Percentiles rank a stretch among this genome's conserved stretches.
Evolutionary conservation across 2,329 filamentous ascomycete species (phyloP).

Genomic region (Xylaria sp.): DNA sequence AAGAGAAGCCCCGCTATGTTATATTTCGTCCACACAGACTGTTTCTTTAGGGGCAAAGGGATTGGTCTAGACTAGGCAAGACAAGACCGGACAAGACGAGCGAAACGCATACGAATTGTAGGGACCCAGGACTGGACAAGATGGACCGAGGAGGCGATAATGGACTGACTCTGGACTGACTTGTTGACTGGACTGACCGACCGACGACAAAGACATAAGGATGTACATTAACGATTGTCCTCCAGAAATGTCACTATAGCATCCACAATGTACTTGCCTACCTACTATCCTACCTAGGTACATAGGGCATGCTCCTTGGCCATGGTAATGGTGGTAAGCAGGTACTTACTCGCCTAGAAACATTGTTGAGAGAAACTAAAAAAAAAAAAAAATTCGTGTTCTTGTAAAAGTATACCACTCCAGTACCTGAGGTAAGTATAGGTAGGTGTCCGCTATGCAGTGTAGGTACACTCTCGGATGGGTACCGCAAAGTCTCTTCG

Average conservation of each 20-base stretch:
- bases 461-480: not conserved
- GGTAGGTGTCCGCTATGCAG: not conserved
- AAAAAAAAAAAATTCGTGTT: not conserved
- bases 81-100: not conserved
- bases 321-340: not conserved
- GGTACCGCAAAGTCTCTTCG: not conserved
- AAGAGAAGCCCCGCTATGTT: not conserved
- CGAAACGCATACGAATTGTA: not conserved
- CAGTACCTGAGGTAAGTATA: no score
- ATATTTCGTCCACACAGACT: not conserved
- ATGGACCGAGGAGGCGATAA: not conserved
- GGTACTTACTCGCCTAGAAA: not conserved
- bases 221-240: no score
- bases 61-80: not conserved
- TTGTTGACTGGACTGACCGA: not conserved
- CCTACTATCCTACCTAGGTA: no score
- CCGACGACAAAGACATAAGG: not conserved
- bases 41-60: not conserved
- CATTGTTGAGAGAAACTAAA: slow-evolving; percentile 5
- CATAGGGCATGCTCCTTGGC: not conserved
- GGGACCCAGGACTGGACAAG: not conserved
- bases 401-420: not conserved
- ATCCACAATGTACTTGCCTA: not conserved
- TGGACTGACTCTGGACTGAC: slow-evolving; percentile 5
- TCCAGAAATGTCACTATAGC: no score